phyloP scores from a whole-genome alignment of 2,329 filamentous ascomycete species.

The Chaetomiaceae sp. region DNA sequence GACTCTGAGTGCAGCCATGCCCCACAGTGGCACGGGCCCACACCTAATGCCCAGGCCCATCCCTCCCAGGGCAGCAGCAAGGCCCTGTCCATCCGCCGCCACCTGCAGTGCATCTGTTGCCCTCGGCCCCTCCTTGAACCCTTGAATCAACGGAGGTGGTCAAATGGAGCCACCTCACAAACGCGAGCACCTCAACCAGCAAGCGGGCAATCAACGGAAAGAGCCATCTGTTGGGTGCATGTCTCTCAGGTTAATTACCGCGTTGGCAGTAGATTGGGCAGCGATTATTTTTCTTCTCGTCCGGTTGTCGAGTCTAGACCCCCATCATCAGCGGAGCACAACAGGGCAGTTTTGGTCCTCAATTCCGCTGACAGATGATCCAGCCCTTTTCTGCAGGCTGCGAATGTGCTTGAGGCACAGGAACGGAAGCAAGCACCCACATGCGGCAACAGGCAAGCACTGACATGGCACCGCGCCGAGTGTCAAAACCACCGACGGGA shows the following conservation, averaged over 20 bases:
- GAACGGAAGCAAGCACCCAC: background rate
- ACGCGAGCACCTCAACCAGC: too few species aligned
- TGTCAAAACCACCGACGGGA: background rate
- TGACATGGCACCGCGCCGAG: background rate
- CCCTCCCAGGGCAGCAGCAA: background rate
- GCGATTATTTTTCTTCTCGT: background rate
- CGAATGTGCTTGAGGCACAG: too few species aligned
- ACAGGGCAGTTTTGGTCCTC: background rate
- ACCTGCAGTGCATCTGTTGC: constrained; percentile 11
- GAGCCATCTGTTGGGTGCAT: too few species aligned
- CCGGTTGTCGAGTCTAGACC: background rate
- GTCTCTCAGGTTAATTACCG: background rate
- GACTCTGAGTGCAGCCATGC: background rate
- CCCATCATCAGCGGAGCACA: background rate
- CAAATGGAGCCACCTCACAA: constrained; percentile 24
- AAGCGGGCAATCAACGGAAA: too few species aligned
- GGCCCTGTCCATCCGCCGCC: background rate
- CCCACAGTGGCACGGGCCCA: constrained; percentile 9
- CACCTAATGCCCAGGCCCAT: background rate
- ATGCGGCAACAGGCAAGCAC: constrained; percentile 4
- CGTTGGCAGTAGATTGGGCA: constrained; percentile 12
- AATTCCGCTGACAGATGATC: background rate
- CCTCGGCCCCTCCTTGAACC: background rate
- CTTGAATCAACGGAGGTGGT: background rate
- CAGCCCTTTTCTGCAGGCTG: background rate